Percentiles rank a stretch among this genome's conserved stretches.
Evolutionary conservation across 345 rosid species (phyloP).

Genomic region (Geranium rotundifolium): DNA sequence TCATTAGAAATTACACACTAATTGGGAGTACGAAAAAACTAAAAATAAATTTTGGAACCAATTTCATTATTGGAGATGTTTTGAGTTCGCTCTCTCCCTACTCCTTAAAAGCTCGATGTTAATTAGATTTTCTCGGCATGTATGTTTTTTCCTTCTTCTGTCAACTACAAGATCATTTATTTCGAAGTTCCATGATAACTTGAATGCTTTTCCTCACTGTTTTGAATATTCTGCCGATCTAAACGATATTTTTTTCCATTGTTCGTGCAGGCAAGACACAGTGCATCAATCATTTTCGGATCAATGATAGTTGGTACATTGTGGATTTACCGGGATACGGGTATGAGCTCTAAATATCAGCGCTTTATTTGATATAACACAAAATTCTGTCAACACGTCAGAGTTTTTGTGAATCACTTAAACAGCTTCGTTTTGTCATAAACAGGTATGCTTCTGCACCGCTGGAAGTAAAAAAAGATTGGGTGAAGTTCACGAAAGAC

Average conservation of each 20-base stretch:
- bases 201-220: background rate
- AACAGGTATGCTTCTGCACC: slow-evolving; percentile 91
- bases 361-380: background rate
- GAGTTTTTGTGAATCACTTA: background rate
- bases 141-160: background rate
- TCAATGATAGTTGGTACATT: slow-evolving; percentile 82
- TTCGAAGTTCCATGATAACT: background rate
- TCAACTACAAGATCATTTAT: background rate
- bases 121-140: no score
- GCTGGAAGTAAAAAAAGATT: slow-evolving; percentile 62
- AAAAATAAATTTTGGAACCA: no score
- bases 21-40: no score
- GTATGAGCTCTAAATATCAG: slow-evolving; percentile 29
- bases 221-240: no score
- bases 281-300: slow-evolving; percentile 91
- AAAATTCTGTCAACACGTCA: no score
- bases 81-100: no score
- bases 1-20: no score
- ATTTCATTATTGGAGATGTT: no score
- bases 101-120: no score
- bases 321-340: slow-evolving; percentile 99
- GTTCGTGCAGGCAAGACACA: slow-evolving; percentile 74
- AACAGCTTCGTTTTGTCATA: background rate
- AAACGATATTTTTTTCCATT: background rate
- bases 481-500: slow-evolving; percentile 76